phyloP scores from a whole-genome alignment of 1,284 basidiomycete genomes.

The Ganoderma leucocontextum region DNA sequence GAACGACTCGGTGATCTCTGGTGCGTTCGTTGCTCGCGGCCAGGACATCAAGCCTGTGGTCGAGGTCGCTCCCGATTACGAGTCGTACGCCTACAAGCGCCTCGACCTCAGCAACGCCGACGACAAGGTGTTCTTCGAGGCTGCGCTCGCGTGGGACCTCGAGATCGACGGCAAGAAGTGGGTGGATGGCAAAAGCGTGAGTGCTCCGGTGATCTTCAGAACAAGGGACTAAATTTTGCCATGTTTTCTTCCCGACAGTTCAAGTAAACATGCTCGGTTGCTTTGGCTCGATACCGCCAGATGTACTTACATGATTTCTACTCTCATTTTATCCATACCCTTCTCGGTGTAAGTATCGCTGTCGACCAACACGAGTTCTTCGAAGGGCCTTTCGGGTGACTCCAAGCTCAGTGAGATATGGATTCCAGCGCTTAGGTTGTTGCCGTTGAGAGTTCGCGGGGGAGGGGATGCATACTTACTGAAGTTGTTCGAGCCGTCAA shows the following conservation, averaged over 20 bases:
- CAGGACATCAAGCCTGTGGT: slow-evolving; percentile 75
- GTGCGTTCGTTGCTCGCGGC: slow-evolving; percentile 87
- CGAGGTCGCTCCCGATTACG: slow-evolving; percentile 90
- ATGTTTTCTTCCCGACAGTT: slow-evolving; percentile 35
- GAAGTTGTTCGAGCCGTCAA: too few species aligned
- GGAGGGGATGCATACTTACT: too few species aligned
- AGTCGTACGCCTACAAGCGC: slow-evolving; percentile 86
- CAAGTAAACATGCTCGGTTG: slow-evolving; percentile 39
- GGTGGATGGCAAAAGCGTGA: slow-evolving; percentile 88
- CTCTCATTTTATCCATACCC: too few species aligned
- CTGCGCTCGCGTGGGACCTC: slow-evolving; percentile 90
- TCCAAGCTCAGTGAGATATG: too few species aligned
- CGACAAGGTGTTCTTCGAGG: slow-evolving; percentile 91
- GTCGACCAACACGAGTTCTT: too few species aligned
- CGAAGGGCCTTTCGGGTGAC: too few species aligned
- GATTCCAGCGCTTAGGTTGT: not conserved
- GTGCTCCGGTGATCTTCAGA: slow-evolving; percentile 7
- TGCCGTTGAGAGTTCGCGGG: too few species aligned
- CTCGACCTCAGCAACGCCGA: slow-evolving; percentile 72
- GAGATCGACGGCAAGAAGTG: slow-evolving; percentile 86
- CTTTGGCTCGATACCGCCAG: slow-evolving; percentile 20
- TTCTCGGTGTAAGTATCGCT: too few species aligned
- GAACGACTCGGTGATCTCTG: slow-evolving; percentile 83
- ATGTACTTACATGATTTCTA: slow-evolving; percentile 13
- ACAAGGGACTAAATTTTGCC: slow-evolving; percentile 6